A percentile compares a stretch with the other conserved stretches of the same genome.
Conservation (phyloP, 2,329 filamentous ascomycete species). For the Corniculantispora saksenae region DNA sequence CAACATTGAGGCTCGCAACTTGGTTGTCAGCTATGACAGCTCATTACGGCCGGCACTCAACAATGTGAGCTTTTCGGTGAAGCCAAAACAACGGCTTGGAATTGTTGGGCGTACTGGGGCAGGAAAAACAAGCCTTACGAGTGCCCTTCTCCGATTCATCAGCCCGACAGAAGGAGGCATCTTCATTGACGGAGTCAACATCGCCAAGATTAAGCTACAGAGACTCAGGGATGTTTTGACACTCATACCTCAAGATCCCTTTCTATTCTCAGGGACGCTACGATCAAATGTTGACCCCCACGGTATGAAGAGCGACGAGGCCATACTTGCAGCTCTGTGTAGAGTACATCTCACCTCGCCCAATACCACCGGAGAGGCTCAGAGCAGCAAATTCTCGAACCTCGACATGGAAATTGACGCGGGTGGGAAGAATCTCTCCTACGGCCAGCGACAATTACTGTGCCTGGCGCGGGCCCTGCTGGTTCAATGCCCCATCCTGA, state of each 20-base stretch:
- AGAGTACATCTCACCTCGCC: constrained; percentile 6
- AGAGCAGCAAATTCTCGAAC: neutral
- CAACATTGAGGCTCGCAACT: neutral
- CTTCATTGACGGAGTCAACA: constrained; percentile 7
- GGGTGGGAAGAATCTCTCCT: constrained; percentile 7
- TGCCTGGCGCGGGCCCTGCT: constrained; percentile 18
- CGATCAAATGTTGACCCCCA: constrained; percentile 15
- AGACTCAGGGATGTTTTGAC: neutral
- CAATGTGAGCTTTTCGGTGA: neutral
- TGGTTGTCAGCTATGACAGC: constrained; percentile 6
- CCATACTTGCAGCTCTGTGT: neutral
- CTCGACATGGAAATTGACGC: constrained; percentile 3
- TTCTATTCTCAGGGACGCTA: constrained; percentile 12
- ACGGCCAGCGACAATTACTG: constrained; percentile 18
- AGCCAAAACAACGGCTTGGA: constrained; percentile 11
- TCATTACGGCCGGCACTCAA: constrained; percentile 1
- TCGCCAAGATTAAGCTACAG: constrained; percentile 1
- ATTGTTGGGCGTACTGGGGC: constrained; percentile 21
- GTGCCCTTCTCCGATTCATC: constrained; percentile 16
- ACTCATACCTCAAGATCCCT: constrained; percentile 20
- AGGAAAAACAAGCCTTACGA: constrained; percentile 18
- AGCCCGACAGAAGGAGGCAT: neutral
- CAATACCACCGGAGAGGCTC: neutral
- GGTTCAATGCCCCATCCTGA: constrained; percentile 3
- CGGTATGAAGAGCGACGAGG: neutral